Evolutionary conservation across 2,329 filamentous ascomycete genomes (phyloP).

Genomic region (Arthrobotrys musiformis): DNA sequence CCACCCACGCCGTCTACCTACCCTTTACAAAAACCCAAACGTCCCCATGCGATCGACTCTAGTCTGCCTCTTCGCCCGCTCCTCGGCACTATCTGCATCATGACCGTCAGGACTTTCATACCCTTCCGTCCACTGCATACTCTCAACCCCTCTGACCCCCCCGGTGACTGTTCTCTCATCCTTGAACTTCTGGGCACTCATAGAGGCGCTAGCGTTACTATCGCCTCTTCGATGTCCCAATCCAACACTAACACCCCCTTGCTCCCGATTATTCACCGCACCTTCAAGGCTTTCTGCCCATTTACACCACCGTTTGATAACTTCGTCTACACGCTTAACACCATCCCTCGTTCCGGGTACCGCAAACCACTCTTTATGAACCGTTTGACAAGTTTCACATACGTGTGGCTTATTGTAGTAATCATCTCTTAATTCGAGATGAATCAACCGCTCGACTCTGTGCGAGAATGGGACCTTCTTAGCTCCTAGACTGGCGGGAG

Average conservation of each 20-base stretch:
- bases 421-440: slow-evolving; percentile 76
- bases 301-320: slow-evolving; percentile 83
- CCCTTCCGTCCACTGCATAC: slow-evolving; percentile 37
- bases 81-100: slow-evolving; percentile 12
- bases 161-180: slow-evolving; percentile 30
- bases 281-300: slow-evolving; percentile 74
- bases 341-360: slow-evolving; percentile 78
- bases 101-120: slow-evolving; percentile 8
- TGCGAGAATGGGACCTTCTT: slow-evolving; percentile 85
- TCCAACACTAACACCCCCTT: slow-evolving; percentile 9
- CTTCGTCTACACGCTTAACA: slow-evolving; percentile 75
- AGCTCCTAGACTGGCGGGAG: slow-evolving; percentile 58
- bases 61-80: slow-evolving; percentile 22
- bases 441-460: slow-evolving; percentile 87
- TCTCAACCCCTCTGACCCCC: slow-evolving; percentile 43
- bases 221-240: slow-evolving; percentile 34
- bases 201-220: slow-evolving; percentile 13
- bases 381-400: slow-evolving; percentile 81
- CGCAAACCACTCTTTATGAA: slow-evolving; percentile 96
- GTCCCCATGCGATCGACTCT: slow-evolving; percentile 43
- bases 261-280: slow-evolving; percentile 20
- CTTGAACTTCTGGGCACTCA: slow-evolving; percentile 9
- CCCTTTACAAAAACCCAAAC: slow-evolving; percentile 46
- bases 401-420: slow-evolving; percentile 65
- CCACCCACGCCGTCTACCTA: not conserved